A percentile compares a stretch with the other conserved stretches of the same genome.
phyloP scores from a whole-genome alignment of 768 basidiomycete genomes.

The Leccinum incarnatum region DNA sequence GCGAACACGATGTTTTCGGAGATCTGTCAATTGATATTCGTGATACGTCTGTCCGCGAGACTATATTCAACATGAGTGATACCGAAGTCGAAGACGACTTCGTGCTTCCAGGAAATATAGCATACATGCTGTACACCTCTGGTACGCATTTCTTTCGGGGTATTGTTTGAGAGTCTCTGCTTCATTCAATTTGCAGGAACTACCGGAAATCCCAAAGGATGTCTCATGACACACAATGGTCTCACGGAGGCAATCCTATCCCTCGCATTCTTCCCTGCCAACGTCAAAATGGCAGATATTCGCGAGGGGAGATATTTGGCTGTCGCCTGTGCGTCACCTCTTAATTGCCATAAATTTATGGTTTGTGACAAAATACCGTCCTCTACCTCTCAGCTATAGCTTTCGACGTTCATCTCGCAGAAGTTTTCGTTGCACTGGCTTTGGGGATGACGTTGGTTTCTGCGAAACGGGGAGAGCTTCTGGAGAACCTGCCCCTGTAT shows the following conservation, averaged over 20 bases:
- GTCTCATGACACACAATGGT: slow-evolving; percentile 38
- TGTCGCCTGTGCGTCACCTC: slow-evolving; percentile 40
- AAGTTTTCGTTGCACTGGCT: slow-evolving; percentile 40
- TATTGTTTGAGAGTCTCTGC: neutral
- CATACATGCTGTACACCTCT: slow-evolving; percentile 51
- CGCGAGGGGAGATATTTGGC: slow-evolving; percentile 37
- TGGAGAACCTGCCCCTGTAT: slow-evolving; percentile 40
- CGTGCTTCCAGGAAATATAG: slow-evolving; percentile 32
- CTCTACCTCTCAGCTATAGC: slow-evolving; percentile 39
- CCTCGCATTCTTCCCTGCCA: slow-evolving; percentile 24
- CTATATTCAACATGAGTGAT: slow-evolving; percentile 28
- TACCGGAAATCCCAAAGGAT: slow-evolving; percentile 52
- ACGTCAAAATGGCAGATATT: slow-evolving; percentile 22
- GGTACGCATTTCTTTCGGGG: slow-evolving; percentile 26
- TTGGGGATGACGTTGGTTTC: slow-evolving; percentile 46
- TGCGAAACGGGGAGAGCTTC: slow-evolving; percentile 37
- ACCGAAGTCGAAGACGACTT: slow-evolving; percentile 24
- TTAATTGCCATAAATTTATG: neutral
- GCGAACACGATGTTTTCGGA: slow-evolving; percentile 15
- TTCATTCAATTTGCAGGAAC: slow-evolving; percentile 35
- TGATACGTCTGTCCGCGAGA: slow-evolving; percentile 20
- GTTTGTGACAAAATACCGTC: neutral
- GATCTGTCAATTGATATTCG: slow-evolving; percentile 21
- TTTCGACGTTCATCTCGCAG: slow-evolving; percentile 50
- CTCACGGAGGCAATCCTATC: slow-evolving; percentile 32